Evolutionary conservation across 2,329 filamentous ascomycete genomes (phyloP).

Genomic region (Neopestalotiopsis sp.): DNA sequence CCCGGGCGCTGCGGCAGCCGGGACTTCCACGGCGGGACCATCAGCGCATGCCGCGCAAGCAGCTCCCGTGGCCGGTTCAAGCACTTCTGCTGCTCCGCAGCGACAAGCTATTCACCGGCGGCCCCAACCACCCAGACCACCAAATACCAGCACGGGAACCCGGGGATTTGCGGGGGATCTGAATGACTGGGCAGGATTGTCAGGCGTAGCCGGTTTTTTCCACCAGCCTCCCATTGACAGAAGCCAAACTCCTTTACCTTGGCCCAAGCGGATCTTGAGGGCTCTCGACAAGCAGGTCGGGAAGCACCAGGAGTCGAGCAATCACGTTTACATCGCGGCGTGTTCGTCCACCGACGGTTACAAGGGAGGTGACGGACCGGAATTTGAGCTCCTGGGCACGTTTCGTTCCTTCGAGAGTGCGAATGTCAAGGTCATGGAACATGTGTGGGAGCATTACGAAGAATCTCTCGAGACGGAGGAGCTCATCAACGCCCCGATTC

Average conservation of each 20-base stretch:
- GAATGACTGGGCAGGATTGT: too few relatives aligned
- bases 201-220: too few relatives aligned
- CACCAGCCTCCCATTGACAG: too few relatives aligned
- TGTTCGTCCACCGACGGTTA: not conserved
- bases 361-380: not conserved
- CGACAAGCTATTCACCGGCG: not conserved
- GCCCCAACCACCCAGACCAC: not conserved
- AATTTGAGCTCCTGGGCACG: not conserved
- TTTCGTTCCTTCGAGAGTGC: not conserved
- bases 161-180: too few relatives aligned
- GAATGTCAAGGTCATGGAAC: not conserved
- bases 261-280: not conserved
- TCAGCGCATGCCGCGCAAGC: not conserved
- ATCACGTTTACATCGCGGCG: not conserved
- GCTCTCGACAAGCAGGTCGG: not conserved
- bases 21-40: not conserved
- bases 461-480: not conserved
- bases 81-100: not conserved
- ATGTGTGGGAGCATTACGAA: not conserved
- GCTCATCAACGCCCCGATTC: not conserved
- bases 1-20: too few relatives aligned
- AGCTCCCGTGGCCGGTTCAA: not conserved
- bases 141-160: too few relatives aligned
- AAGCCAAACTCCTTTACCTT: not conserved
- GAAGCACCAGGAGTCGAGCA: not conserved